Evolutionary conservation across 2,329 filamentous ascomycete species (phyloP), one percentile per base, ranked within the genome.

Genomic region (Hymenoscyphus albidus): DNA sequence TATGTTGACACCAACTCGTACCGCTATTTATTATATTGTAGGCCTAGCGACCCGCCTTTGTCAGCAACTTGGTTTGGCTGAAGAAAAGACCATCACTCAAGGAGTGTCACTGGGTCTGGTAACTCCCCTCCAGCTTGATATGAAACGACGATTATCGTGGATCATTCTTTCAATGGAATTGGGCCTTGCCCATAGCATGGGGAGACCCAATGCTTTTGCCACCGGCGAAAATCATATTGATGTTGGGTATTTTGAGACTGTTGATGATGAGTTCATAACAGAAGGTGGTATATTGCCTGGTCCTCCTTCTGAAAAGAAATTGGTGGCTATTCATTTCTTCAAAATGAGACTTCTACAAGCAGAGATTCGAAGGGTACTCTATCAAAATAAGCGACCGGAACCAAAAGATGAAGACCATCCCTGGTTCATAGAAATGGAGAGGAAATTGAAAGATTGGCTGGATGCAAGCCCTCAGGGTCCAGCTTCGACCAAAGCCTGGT

Each of bases 11-110:
- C 94, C 95, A 0, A 97, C 94, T 1, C 83, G 93, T 66, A 97
- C 92, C 5, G 93, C 94, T 16, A 90, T 96, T 22, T 98, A 97
- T 78, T 97, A 96, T 78, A 88, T 97, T 59, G 86, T 97, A 57
- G 95, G 95, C 6, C 85, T 97, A 22, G 93, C 93, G 7, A 89
- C 92, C 16, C 88, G 92, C 69, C 86, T 99, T 60, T 93, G 91
- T 74, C 94, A 98, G 74, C 92, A 96, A 63, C 83, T 97, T 61
- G 92, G 93, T 5, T 81, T 97, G 55, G 89, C 89, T 22, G 92
- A 96, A 71, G 95, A 98, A 77, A 91, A 92, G 74, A 97, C 93
- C 0, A 92, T 98, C 64, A 84, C 84, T 1, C 80, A 84, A 54
- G 86, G 86, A 35, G 69, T 73, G 9, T 83, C 84, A 40, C 80